These are phyloP conservation scores for Nepenthes gracilis DNA, from an alignment of 148 eudicot species.

Conservation along the genomic window DNA sequence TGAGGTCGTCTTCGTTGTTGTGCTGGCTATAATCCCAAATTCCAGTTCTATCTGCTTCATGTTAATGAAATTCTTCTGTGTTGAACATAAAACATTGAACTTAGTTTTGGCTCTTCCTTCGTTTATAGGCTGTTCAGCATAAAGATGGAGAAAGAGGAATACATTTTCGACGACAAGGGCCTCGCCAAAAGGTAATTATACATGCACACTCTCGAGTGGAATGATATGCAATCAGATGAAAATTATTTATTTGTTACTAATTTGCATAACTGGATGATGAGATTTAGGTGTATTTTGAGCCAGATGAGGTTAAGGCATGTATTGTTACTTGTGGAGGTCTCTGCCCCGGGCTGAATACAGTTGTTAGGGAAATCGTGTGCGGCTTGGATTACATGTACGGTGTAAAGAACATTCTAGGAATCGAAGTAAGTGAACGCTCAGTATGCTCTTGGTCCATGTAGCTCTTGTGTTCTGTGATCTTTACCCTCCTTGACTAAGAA, in stretches of 20 bases:
- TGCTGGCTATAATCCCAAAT: too few relatives aligned
- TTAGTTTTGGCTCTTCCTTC: background rate
- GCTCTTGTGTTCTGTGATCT: too few relatives aligned
- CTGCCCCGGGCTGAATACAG: conserved; percentile 87
- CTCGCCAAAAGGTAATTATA: conserved; percentile 55
- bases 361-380: conserved; percentile 74
- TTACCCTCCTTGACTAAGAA: too few relatives aligned
- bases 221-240: background rate
- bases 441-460: background rate
- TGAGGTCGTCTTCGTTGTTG: too few relatives aligned
- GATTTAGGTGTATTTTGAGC: conserved; percentile 51
- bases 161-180: conserved; percentile 84
- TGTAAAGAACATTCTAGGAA: conserved; percentile 53
- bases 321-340: conserved; percentile 83
- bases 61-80: background rate
- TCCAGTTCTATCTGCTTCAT: too few relatives aligned
- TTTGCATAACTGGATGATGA: background rate
- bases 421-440: conserved; percentile 39
- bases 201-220: too few relatives aligned
- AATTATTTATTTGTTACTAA: background rate
- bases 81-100: background rate
- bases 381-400: conserved; percentile 76
- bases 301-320: conserved; percentile 72
- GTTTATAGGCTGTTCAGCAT: conserved; percentile 59
- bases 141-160: conserved; percentile 54